Evolutionary conservation across 345 rosid species (phyloP).

Genomic region (Anastatica hierochuntica): DNA sequence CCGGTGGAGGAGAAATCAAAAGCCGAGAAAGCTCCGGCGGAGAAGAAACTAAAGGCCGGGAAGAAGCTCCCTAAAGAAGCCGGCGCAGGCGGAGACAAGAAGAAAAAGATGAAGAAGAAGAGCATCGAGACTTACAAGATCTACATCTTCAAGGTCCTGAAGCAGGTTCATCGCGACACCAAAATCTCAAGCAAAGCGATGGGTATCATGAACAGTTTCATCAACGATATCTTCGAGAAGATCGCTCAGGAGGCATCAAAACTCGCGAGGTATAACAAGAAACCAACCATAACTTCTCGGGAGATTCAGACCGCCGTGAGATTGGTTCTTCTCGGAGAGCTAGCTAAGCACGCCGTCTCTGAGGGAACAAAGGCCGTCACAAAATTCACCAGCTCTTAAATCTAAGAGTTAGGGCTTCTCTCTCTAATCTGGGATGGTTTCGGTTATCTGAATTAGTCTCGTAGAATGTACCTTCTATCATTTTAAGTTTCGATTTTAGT

Average conservation of each 20-base stretch:
- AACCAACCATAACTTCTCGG: conserved; percentile 60
- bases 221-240: conserved; percentile 66
- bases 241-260: conserved; percentile 53
- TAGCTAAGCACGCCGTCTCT: no score
- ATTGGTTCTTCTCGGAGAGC: no score
- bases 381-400: no score
- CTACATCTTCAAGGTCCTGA: conserved; percentile 58
- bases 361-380: no score
- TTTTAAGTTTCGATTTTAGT: no score
- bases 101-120: conserved; percentile 61
- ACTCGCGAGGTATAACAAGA: conserved; percentile 73
- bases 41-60: conserved; percentile 74
- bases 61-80: conserved; percentile 69
- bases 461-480: no score
- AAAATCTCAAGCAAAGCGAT: conserved; percentile 56
- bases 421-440: no score
- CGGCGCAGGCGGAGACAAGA: conserved; percentile 48
- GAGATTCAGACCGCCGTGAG: conserved; percentile 70
- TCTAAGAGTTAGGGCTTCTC: no score
- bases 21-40: conserved; percentile 63
- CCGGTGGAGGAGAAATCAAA: conserved; percentile 44
- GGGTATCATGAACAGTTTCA: conserved; percentile 69
- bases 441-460: no score
- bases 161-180: conserved; percentile 48
- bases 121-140: conserved; percentile 69